Base-by-base conservation (phyloP, 441 rosid species). In the Adansonia grandidieri region DNA sequence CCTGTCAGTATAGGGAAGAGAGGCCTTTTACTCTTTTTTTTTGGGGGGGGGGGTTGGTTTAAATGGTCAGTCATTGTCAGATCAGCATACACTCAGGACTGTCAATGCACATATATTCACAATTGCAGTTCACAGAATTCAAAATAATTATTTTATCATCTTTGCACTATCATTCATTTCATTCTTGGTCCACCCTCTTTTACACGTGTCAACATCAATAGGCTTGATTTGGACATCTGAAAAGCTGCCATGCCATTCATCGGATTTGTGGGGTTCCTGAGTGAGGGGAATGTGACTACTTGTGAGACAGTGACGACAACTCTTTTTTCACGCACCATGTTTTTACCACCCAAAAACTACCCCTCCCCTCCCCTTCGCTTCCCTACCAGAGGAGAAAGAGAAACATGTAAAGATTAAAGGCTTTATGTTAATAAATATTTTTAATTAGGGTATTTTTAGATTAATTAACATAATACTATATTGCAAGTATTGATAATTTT, bases 131-230 rank as follows among this genome's bases (percentile, higher is more conserved):
- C 58, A 7, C 56, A 80, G 87, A 87, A 84, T 84, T 87, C 85
- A 82, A 83, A 70, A 75, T 71, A 67, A 86, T 86, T 83, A 87
- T 89, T 82, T 81, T 54, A 56, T 71, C 88, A 87, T 89, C 92
- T 87, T 89, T 89, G 85, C 90, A 44, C 82, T 77, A 86, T 89
- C 86, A 87, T 87, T 83, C 75, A 24, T 11, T 28, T 13, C 75
- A 76, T 58, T 50, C 80, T 66, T 48, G 80, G 45, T 44, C 73
- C 80, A 42, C 82, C 20, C 14, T 45, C 69, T 3, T 54, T 64
- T 64, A 77, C 86, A 83, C 89, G 85, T 81, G 87, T 72, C 86
- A 3, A 0, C 15, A 56, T 82, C 84, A 40, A 45, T 50, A n/a
- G 45, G 71, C 11, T 70, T 22, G 81, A 72, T 80, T 62, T 13